phyloP scores from a whole-genome alignment of 768 basidiomycete species.

The Rubroboletus satanas region DNA sequence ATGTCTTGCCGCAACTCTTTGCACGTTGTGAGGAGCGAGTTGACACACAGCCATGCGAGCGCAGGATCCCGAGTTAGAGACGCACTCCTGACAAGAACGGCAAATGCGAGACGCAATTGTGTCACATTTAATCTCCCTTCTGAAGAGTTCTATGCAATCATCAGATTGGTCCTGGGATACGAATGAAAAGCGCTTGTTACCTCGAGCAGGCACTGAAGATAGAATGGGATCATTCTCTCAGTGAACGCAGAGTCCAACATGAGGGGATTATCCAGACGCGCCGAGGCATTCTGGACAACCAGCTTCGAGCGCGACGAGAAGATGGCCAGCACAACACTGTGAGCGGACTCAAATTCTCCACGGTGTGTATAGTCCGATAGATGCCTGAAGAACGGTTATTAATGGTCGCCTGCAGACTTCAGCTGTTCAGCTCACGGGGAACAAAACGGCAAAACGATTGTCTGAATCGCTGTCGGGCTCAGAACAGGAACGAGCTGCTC shows the following conservation, averaged over 20 bases:
- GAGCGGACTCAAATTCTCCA: conserved; percentile 83
- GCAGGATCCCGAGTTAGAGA: conserved; percentile 38
- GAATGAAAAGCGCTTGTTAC: conserved; percentile 37
- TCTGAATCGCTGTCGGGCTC: conserved; percentile 47
- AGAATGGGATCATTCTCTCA: conserved; percentile 67
- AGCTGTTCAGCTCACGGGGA: conserved; percentile 50
- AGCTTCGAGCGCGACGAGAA: conserved; percentile 58
- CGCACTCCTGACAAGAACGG: conserved; percentile 65
- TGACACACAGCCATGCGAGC: conserved; percentile 70
- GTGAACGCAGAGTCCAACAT: conserved; percentile 38
- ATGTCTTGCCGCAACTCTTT: conserved; percentile 19
- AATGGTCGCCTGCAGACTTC: not conserved
- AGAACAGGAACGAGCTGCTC: conserved; percentile 75
- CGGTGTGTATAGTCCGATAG: conserved; percentile 55
- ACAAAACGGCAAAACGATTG: conserved; percentile 57
- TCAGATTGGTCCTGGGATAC: conserved; percentile 1
- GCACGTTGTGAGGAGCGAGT: conserved; percentile 49
- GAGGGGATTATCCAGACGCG: conserved; percentile 7
- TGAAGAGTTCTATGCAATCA: conserved; percentile 50
- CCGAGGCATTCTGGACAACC: conserved; percentile 8
- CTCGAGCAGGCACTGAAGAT: conserved; percentile 65
- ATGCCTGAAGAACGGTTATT: conserved; percentile 41
- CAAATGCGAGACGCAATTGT: conserved; percentile 72
- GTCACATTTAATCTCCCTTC: conserved; percentile 56
- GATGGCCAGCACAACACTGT: conserved; percentile 76